Evolutionary conservation across 2,329 filamentous ascomycete genomes (phyloP), one percentile per base, ranked within the genome.

Genomic region (Ceratocystis colombiana): DNA sequence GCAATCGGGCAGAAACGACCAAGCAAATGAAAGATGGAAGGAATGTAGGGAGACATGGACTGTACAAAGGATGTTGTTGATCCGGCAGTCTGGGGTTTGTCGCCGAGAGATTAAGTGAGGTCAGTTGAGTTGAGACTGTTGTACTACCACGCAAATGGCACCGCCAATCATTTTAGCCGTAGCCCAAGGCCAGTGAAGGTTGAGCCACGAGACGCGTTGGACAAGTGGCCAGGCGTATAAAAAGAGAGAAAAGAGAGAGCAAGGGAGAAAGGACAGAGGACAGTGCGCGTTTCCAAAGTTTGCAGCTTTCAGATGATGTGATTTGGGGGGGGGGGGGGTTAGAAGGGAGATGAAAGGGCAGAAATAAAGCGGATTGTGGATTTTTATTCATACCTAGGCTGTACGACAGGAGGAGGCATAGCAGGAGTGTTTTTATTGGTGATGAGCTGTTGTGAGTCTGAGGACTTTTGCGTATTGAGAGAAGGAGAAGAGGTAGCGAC

Each of bases 161-260:
- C 48, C 20, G 3, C 48, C 48, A 53, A 53, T 53, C 48, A 53
- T 53, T 25, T 53, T 53, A 53, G 48, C n/a, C 20, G 48, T 28
- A 22, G 22, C 37, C 37, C 5, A 53, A 53, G 20, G 22, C 20
- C 8, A 28, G 12, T n/a, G 46, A 8, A 50, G 48, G n/a, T 50
- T 50, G n/a, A 22, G 48, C 2, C 48, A 53, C n/a, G 25, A 25
- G 22, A 53, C 48, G 48, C 48, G 48, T 53, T 53, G 8, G 10
- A 10, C 25, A 15, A 15, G 8, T 12, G 8, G 22, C 48, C 7
- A 25, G 48, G 15, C 20, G 48, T 53, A 28, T 53, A 53, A 28
- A 28, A 15, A 53, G 25, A 53, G 20, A 25, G 48, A 28, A n/a
- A 5, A 25, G 12, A 22, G 25, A 28, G 25, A 22, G 46, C 3